Percentiles rank a stretch among this genome's conserved stretches.
Evolutionary conservation across 2,329 filamentous ascomycete genomes (phyloP).

Genomic region (Fusarium xyrophilum): DNA sequence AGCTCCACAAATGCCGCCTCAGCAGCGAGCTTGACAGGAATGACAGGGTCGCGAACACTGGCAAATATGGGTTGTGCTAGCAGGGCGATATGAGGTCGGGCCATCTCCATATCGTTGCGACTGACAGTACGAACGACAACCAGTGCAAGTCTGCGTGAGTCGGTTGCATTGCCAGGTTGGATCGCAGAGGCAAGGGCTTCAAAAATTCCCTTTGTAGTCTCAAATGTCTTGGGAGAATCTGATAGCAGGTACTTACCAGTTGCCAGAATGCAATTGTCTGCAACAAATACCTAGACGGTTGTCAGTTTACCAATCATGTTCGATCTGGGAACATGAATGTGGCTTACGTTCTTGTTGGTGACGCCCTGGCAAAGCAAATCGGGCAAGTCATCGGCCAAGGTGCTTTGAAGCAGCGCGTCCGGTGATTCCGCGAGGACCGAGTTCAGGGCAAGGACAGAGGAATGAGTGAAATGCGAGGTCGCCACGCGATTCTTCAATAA

Average conservation of each 20-base stretch:
- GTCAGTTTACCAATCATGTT: not conserved
- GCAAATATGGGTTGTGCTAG: conserved; percentile 88
- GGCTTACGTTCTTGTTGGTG: conserved; percentile 73
- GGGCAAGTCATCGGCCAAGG: conserved; percentile 75
- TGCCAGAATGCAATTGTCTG: conserved; percentile 87
- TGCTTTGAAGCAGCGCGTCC: conserved; percentile 68
- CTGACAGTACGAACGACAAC: conserved; percentile 88
- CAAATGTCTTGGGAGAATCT: conserved; percentile 72
- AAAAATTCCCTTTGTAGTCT: conserved; percentile 80
- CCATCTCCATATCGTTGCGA: conserved; percentile 78
- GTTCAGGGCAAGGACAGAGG: conserved; percentile 87
- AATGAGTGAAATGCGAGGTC: conserved; percentile 74
- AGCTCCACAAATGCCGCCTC: conserved; percentile 93
- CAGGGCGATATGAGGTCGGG: conserved; percentile 79
- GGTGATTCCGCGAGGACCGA: conserved; percentile 85
- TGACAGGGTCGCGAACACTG: conserved; percentile 87
- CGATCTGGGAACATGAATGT: not conserved
- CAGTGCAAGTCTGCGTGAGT: conserved; percentile 84
- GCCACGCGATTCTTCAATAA: conserved; percentile 77
- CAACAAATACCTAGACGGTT: conserved; percentile 71
- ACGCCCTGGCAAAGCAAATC: conserved; percentile 83
- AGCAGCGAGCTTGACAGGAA: conserved; percentile 93
- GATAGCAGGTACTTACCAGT: conserved; percentile 88
- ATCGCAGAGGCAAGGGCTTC: conserved; percentile 78
- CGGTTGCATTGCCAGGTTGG: conserved; percentile 76